Conservation (phyloP, 306 rosid species). For the cucumber (Cucumis sativus) region Cucumber_9930_V3 NC_026661.2:1849501-1850000, state of each 20-base stretch:
- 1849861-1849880: constrained; percentile 14
- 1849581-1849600: neutral
- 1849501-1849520: neutral
- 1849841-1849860: constrained; percentile 15
- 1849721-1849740: neutral
- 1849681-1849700: neutral
- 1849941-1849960: constrained; percentile 19
- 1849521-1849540: neutral
- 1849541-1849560: neutral
- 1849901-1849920: constrained; percentile 15
- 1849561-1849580: neutral
- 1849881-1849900: constrained; percentile 15
- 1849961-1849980: constrained; percentile 7
- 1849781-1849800: neutral
- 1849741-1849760: too few species aligned
- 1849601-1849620: neutral
- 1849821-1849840: constrained; percentile 35
- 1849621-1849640: neutral
- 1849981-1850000: constrained; percentile 18
- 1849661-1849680: neutral
- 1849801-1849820: constrained; percentile 7
- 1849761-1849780: neutral
- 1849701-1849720: neutral
- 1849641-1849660: neutral
- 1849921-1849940: constrained; percentile 12